Evolutionary conservation across 2,329 filamentous ascomycete species (phyloP), one percentile per base, ranked within the genome.

Genomic region (Falciphora oryzae): DNA sequence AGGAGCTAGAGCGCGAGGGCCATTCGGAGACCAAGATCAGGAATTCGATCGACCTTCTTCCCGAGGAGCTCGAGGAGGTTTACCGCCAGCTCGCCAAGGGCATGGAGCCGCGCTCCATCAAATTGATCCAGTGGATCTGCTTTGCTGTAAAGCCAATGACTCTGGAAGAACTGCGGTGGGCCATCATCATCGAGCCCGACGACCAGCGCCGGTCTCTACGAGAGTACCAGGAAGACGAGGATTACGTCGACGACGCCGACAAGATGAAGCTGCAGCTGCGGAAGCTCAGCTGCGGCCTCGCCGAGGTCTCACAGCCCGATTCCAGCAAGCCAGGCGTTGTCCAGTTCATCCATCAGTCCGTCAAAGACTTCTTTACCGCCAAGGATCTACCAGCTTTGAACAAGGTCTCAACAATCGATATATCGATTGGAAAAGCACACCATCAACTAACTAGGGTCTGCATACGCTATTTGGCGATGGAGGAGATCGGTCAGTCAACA

Each of bases 291-390:
- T 66, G 71, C 35, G 72, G 73, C 35, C 73, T 76, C 67, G 71
- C 65, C 10, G 73, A 75, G 50, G 27, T 68, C 50, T 32, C 63
- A 2, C 13, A 27, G 10, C 66, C 59, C n/a, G n/a, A n/a, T n/a
- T n/a, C n/a, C n/a, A n/a, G 61, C 64, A 6, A 27, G 65, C 1
- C 56, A 1, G n/a, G n/a, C n/a, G 56, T 69, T 44, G 70, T 74
- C 1, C 74, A 76, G 57, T 73, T 76, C 61, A 75, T 75, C 50
- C 74, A 76, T 35, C 71, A 75, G 63, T 71, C 74, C 4, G 72
- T 73, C 57, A 73, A 73, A 44, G 74, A 76, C 58, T 75, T 73
- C 63, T 73, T 76, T 44, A 8, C 73, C 29, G 59, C 68, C 5
- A 68, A 66, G 14, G 72, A 72, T 18, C 57, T 59, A 7, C 6